Evolutionary conservation across 2,329 filamentous ascomycete genomes (phyloP), one percentile per base, ranked within the genome.

Genomic region (Colletotrichum musae): DNA sequence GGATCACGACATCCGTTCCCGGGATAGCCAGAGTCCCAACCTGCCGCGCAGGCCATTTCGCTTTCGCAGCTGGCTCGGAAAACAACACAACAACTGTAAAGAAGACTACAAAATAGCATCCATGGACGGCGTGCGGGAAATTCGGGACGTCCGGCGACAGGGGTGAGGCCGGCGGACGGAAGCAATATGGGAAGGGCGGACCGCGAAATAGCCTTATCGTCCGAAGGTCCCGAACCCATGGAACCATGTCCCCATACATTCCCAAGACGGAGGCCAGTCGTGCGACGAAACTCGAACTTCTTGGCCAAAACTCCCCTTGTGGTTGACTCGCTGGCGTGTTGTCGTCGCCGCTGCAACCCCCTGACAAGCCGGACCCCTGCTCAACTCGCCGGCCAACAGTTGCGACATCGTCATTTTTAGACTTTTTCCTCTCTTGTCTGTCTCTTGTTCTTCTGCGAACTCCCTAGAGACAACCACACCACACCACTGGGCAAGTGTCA

Each of bases 261-360:
- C 10, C 47, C 41, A 56, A 67, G 57, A 70, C 63, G 52, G 48
- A 15, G 21, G 16, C 57, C 26, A 53, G 32, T 58, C 52, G 18
- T 58, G 32, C 21, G 39, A 36, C 58, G 67, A 70, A 67, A 70
- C 67, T 62, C 52, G 43, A 70, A 62, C 26, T 21, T 54, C 63
- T 68, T 67, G 58, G 61, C 54, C 41, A 51, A 68, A 59, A 68
- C 60, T 50, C 15, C 51, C 52, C 43, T 10, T 36, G 2, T 32
- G 13, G 53, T 51, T 58, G 57, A 61, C 63, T 70, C 57, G 52
- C 45, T 24, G 21, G 21, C 21, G 15, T 43, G 21, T 48, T 21
- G 56, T 36, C 43, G 21, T 54, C 3, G 10, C 12, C 21, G 21
- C 21, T 24, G 21, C 21, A 24, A 24, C 21, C 54, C 61, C 66